Evolutionary conservation across 2,329 filamentous ascomycete genomes (phyloP).

Genomic region (Penicillium vulpinum): DNA sequence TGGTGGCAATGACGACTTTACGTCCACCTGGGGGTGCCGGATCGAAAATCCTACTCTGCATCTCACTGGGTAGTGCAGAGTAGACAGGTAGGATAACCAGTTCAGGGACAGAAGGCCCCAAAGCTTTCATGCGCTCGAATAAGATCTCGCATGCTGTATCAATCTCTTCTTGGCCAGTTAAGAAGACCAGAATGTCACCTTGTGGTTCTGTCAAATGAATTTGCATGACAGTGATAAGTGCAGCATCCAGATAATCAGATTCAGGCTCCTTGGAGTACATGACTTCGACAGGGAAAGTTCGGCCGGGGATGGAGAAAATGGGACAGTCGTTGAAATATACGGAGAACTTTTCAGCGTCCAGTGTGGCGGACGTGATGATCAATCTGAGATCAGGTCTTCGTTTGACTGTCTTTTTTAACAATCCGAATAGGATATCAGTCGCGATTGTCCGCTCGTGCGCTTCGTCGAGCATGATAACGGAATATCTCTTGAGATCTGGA

Average conservation of each 20-base stretch:
- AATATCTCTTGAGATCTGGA: slow-evolving; percentile 83
- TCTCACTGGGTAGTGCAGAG: slow-evolving; percentile 86
- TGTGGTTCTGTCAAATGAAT: slow-evolving; percentile 91
- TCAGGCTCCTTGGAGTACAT: slow-evolving; percentile 95
- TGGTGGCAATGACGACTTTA: slow-evolving; percentile 97
- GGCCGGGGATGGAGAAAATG: slow-evolving; percentile 93
- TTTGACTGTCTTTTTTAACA: slow-evolving; percentile 91
- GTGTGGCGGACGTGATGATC: slow-evolving; percentile 93
- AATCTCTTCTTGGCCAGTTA: slow-evolving; percentile 97
- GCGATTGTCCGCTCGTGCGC: slow-evolving; percentile 96
- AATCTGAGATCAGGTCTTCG: slow-evolving; percentile 84
- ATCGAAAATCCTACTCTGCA: slow-evolving; percentile 93
- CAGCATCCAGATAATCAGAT: slow-evolving; percentile 90
- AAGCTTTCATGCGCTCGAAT: slow-evolving; percentile 91
- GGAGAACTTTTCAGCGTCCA: slow-evolving; percentile 97
- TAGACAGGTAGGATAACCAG: slow-evolving; percentile 95
- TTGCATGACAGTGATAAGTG: slow-evolving; percentile 96
- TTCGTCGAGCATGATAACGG: slow-evolving; percentile 96
- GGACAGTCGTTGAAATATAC: slow-evolving; percentile 94
- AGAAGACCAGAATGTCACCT: slow-evolving; percentile 93
- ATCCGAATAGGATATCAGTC: slow-evolving; percentile 90
- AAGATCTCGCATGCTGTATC: slow-evolving; percentile 92
- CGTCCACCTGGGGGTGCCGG: slow-evolving; percentile 80
- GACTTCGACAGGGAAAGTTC: slow-evolving; percentile 93
- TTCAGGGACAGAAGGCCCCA: slow-evolving; percentile 87